Base-by-base conservation (phyloP, 371 early-diverging fungal genomes). In the Syncephalastrum monosporum region DNA sequence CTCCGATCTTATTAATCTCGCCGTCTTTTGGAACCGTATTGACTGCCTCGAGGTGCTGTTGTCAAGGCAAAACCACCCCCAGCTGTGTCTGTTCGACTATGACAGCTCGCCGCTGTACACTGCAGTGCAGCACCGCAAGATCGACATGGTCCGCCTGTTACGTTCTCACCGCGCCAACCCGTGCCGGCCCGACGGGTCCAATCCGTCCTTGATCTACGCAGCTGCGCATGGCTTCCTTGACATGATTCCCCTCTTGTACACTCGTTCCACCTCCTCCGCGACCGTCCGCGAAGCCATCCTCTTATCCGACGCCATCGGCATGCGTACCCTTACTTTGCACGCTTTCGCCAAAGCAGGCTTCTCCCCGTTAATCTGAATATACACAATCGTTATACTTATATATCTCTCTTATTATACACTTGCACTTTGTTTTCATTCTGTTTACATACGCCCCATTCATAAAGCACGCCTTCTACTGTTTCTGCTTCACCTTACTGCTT, bases 121-220 rank as follows among this genome's bases (percentile, higher is more conserved):
- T 1, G 75, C 78, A 14, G 78, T 78, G 1, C 75, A 78, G 42
- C 75, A 78, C 45, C 63, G 75, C 13, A 78, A 78, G 47, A 63
- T 78, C 14, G 78, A 78, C 50, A 53, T 78, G 17, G 78, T 78
- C 0, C 71, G 65, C 19, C 50, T 59, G 23, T 45, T 74, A 44
- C 27, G 62, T 17, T n/a, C 49, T 12, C 67, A 61, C 41, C 60
- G 63, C 14, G 69, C 61, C 33, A 59, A 54, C 48, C 69, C 70
- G 14, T 70, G 71, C 41, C 47, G 59, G 15, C 17, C 56, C 7
- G 57, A 61, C 49, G 74, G 72, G 17, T 49, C 59, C 7, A 78
- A 74, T 19, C 72, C 71, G 6, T 50, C 64, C 17, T 59, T 78
- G 27, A 53, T 78, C 4, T 78, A 74, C 60, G 75, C 78, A 5